These are phyloP conservation scores for Scedosporium boydii DNA, from an alignment of 2,329 filamentous ascomycete genomes.

Conservation along the genomic window DNA sequence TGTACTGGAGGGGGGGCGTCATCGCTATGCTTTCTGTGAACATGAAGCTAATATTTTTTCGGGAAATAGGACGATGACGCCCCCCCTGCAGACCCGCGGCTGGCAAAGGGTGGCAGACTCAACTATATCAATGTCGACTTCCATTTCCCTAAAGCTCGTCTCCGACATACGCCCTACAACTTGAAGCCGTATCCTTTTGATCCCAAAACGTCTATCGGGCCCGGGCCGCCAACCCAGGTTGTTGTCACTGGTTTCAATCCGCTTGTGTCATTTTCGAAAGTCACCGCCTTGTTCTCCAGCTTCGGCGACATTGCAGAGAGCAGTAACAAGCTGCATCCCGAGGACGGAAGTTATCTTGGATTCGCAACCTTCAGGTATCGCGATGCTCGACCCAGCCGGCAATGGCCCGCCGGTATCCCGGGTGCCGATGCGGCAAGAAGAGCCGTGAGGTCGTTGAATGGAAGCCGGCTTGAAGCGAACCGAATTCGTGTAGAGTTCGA, in stretches of 20 bases:
- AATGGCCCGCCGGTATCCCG: slow-evolving; percentile 45
- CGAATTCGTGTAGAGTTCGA: slow-evolving; percentile 79
- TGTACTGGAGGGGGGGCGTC: slow-evolving; percentile 44
- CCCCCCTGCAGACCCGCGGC: slow-evolving; percentile 72
- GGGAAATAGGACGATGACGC: slow-evolving; percentile 64
- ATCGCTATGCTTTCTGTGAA: slow-evolving; percentile 37
- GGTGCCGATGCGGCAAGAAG: slow-evolving; percentile 74
- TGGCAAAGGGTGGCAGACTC: slow-evolving; percentile 57
- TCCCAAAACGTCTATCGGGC: slow-evolving; percentile 71
- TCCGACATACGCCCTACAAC: slow-evolving; percentile 66
- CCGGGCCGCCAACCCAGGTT: slow-evolving; percentile 81
- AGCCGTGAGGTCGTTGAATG: slow-evolving; percentile 68
- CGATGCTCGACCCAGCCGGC: slow-evolving; percentile 46
- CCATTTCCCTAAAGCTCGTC: slow-evolving; percentile 60
- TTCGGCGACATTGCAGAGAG: slow-evolving; percentile 86
- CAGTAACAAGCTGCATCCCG: slow-evolving; percentile 89
- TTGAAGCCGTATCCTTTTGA: slow-evolving; percentile 78
- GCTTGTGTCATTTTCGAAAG: slow-evolving; percentile 67
- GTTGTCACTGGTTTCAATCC: slow-evolving; percentile 97
- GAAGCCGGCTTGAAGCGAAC: slow-evolving; percentile 68
- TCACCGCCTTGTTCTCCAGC: slow-evolving; percentile 65
- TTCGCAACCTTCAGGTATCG: slow-evolving; percentile 88
- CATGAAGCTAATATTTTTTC: slow-evolving; percentile 47
- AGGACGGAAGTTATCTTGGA: slow-evolving; percentile 87
- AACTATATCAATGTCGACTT: slow-evolving; percentile 62